Conservation (phyloP, 225 moss, liverwort and hornwort genomes). For the Anthoceros angustus region DNA sequence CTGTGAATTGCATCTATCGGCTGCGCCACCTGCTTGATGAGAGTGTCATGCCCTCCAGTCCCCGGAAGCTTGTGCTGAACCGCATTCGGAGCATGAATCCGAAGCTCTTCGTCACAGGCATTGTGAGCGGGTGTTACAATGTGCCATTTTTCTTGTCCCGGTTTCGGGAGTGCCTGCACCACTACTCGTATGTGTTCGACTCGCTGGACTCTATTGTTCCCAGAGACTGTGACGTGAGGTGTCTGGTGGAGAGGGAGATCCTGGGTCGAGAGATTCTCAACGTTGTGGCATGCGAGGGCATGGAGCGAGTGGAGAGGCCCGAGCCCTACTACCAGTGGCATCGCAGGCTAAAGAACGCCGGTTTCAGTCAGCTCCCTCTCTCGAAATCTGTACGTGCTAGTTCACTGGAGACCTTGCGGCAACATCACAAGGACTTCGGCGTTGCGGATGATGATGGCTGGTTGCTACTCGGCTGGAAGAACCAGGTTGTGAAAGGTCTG, state of each 20-base stretch:
- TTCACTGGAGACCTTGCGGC: not conserved
- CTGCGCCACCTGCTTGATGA: slow-evolving; percentile 70
- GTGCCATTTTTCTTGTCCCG: slow-evolving; percentile 85
- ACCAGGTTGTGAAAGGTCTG: not conserved
- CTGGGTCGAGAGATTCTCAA: slow-evolving; percentile 78
- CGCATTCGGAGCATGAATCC: slow-evolving; percentile 72
- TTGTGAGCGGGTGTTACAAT: slow-evolving; percentile 48
- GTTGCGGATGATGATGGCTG: not conserved
- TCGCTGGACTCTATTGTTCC: slow-evolving; percentile 57
- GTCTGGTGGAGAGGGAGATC: slow-evolving; percentile 46
- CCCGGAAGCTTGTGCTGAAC: slow-evolving; percentile 53
- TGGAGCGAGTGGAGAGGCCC: slow-evolving; percentile 75
- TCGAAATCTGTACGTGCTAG: not conserved
- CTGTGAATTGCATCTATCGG: slow-evolving; percentile 61
- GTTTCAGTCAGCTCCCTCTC: slow-evolving; percentile 47
- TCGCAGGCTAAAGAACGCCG: slow-evolving; percentile 55
- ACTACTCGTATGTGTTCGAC: slow-evolving; percentile 55
- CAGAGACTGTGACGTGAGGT: slow-evolving; percentile 34
- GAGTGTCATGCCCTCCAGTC: slow-evolving; percentile 82
- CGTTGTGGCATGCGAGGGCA: slow-evolving; percentile 71
- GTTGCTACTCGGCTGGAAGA: not conserved
- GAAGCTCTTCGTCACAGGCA: slow-evolving; percentile 57
- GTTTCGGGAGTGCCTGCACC: slow-evolving; percentile 56
- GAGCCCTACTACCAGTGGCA: slow-evolving; percentile 82
- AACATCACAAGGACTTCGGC: slow-evolving; percentile 1